Percentiles rank a stretch among this genome's conserved stretches.
phyloP scores from a whole-genome alignment of 2,329 filamentous ascomycete species.

The Macrophomina tecta region DNA sequence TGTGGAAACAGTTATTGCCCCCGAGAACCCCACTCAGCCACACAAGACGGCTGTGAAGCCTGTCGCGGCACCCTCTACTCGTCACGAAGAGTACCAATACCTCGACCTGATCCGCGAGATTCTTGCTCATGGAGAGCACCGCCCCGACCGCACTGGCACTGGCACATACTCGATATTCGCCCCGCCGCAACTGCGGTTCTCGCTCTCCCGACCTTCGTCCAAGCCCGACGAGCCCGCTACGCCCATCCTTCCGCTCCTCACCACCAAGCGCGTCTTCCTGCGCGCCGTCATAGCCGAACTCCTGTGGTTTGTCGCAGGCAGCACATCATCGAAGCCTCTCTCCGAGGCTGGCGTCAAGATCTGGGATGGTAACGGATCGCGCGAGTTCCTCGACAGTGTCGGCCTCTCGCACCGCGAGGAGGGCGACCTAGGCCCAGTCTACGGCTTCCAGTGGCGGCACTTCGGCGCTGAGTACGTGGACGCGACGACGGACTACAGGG shows the following conservation, averaged over 20 bases:
- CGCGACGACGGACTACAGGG: constrained; percentile 79
- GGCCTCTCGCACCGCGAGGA: constrained; percentile 81
- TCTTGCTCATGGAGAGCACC: constrained; percentile 80
- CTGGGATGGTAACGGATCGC: constrained; percentile 96
- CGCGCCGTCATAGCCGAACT: constrained; percentile 90
- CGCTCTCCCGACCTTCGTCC: constrained; percentile 66
- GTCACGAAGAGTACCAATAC: constrained; percentile 92
- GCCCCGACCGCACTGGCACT: constrained; percentile 91
- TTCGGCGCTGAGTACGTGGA: constrained; percentile 92
- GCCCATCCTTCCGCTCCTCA: constrained; percentile 87
- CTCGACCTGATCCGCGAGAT: constrained; percentile 88
- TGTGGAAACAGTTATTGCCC: constrained; percentile 27
- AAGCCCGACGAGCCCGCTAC: constrained; percentile 49
- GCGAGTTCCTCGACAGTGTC: constrained; percentile 85
- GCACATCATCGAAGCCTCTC: constrained; percentile 79
- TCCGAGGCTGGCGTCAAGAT: constrained; percentile 87
- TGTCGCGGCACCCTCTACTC: background rate
- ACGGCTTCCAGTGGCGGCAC: constrained; percentile 98
- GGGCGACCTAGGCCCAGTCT: constrained; percentile 92
- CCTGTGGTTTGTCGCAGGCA: constrained; percentile 91
- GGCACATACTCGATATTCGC: constrained; percentile 91
- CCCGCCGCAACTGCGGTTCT: constrained; percentile 84
- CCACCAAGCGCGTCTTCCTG: constrained; percentile 95
- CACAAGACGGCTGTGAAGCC: constrained; percentile 16
- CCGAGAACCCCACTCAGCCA: constrained; percentile 33